These are phyloP conservation scores for Trametes punicea DNA, from an alignment of 768 basidiomycete species.

Conservation along the genomic window DNA sequence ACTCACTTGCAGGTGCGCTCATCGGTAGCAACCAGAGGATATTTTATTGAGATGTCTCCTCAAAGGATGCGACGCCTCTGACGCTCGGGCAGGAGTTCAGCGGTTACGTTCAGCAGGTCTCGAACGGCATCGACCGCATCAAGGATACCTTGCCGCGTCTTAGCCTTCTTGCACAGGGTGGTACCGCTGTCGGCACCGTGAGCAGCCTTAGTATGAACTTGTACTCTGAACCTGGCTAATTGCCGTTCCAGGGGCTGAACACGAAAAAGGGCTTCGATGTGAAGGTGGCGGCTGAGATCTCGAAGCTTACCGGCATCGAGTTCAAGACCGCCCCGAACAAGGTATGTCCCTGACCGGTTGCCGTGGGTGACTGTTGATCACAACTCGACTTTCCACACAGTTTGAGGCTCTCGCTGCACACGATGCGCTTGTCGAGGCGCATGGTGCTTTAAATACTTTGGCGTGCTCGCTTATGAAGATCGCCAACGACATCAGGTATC, in stretches of 20 bases:
- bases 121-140: constrained; percentile 85
- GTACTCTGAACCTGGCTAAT: not conserved
- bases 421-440: constrained; percentile 96
- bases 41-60: not conserved
- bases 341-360: constrained; percentile 38
- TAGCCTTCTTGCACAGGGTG: constrained; percentile 91
- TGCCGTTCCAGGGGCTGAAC: constrained; percentile 75
- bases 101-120: constrained; percentile 93
- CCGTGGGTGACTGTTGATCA: not conserved
- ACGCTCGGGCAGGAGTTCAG: constrained; percentile 99
- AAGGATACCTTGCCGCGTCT: constrained; percentile 80
- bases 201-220: constrained; percentile 27
- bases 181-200: constrained; percentile 97
- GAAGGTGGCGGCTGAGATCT: constrained; percentile 88
- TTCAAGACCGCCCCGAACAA: constrained; percentile 99
- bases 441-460: constrained; percentile 92
- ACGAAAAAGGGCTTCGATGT: constrained; percentile 96
- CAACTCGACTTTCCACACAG: constrained; percentile 38
- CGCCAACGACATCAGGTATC: constrained; percentile 97
- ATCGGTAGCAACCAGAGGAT: not conserved
- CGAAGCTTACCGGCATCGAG: constrained; percentile 83
- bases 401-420: constrained; percentile 98
- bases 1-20: constrained; percentile 80
- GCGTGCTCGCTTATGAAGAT: constrained; percentile 99
- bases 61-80: constrained; percentile 97